Percentiles rank a stretch among this genome's conserved stretches.
These are phyloP conservation scores for Penstemon davidsonii DNA, from an alignment of 257 asterid species.

Conservation along the genomic window DNA sequence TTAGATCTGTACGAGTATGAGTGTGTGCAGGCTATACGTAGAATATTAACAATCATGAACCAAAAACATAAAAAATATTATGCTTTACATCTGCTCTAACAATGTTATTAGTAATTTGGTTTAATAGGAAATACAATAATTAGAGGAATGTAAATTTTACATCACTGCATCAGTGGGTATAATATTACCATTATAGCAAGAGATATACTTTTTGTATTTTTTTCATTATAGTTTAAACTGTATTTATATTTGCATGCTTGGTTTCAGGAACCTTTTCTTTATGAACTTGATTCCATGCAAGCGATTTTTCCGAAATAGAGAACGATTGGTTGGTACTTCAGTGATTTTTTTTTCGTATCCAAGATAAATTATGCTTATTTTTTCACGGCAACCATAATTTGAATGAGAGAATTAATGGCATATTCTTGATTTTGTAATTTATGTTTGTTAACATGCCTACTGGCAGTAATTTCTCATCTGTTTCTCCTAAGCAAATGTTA, in stretches of 20 bases:
- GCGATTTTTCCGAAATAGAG: not conserved
- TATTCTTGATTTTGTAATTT: not conserved
- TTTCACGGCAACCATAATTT: too few relatives aligned
- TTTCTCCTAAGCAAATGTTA: constrained; percentile 3
- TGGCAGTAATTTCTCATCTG: not conserved
- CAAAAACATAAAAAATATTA: not conserved
- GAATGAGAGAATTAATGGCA: not conserved
- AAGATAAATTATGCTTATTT: too few relatives aligned
- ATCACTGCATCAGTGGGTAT: too few relatives aligned
- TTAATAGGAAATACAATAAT: too few relatives aligned
- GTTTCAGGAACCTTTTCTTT: not conserved
- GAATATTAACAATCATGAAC: not conserved
- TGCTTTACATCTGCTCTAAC: not conserved
- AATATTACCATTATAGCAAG: too few relatives aligned
- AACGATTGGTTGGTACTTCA: not conserved
- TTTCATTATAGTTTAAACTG: too few relatives aligned
- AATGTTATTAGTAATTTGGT: too few relatives aligned
- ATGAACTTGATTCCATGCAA: not conserved
- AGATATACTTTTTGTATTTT: too few relatives aligned
- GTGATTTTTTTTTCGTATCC: not conserved
- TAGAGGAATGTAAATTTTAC: too few relatives aligned
- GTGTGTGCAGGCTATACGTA: not conserved
- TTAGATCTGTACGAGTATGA: not conserved
- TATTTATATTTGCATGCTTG: not conserved
- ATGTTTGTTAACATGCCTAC: not conserved